phyloP scores from a whole-genome alignment of 2,329 filamentous ascomycete species.

The Penicillium sp. region DNA sequence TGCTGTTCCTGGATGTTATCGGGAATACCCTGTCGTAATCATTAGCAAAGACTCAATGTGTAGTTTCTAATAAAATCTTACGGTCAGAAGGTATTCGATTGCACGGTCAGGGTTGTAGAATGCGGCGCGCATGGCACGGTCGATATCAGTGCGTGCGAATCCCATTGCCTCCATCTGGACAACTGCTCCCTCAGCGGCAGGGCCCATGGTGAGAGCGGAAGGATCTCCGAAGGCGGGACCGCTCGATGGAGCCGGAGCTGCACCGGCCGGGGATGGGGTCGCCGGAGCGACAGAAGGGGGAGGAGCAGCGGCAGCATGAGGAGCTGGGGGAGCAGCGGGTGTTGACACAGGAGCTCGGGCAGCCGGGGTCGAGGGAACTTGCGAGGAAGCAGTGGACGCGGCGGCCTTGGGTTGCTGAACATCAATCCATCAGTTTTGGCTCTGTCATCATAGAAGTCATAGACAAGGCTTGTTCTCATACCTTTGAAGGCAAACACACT shows the following conservation, averaged over 20 bases:
- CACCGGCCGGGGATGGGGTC: conserved; percentile 42
- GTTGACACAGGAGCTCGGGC: conserved; percentile 33
- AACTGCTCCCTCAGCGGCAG: conserved; percentile 71
- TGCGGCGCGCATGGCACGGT: conserved; percentile 87
- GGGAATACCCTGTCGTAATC: conserved; percentile 65
- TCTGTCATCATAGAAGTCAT: not conserved
- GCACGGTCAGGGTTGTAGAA: conserved; percentile 96
- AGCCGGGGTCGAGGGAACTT: conserved; percentile 33
- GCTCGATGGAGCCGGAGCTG: conserved; percentile 30
- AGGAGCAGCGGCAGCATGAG: conserved; percentile 49
- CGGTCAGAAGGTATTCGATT: conserved; percentile 86
- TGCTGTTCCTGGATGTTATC: conserved; percentile 67
- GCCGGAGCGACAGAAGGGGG: conserved; percentile 40
- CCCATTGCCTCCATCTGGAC: conserved; percentile 96
- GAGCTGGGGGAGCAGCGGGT: conserved; percentile 42
- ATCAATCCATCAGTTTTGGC: not conserved
- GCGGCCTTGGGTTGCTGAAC: conserved; percentile 59
- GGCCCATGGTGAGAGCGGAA: conserved; percentile 76
- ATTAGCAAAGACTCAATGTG: conserved; percentile 1
- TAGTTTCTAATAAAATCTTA: conserved; percentile 41
- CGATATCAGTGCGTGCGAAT: conserved; percentile 78
- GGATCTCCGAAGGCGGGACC: conserved; percentile 55
- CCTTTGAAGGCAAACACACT: conserved; percentile 97
- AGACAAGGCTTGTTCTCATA: conserved; percentile 34
- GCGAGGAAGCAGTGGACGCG: conserved; percentile 29